These are phyloP conservation scores for Rubia yunnanensis DNA, from an alignment of 257 asterid genomes.

Conservation along the genomic window DNA sequence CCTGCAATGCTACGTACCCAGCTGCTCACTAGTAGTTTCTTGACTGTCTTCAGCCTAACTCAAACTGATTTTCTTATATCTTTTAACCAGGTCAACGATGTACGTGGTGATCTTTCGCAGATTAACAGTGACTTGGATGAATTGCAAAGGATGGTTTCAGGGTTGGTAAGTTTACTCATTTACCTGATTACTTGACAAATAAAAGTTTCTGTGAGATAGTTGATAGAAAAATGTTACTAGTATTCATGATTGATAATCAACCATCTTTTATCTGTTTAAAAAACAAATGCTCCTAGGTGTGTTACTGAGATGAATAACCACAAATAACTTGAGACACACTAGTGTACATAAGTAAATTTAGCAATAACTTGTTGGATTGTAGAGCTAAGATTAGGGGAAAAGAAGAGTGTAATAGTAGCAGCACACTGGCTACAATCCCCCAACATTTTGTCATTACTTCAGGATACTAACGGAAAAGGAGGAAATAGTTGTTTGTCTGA, in stretches of 20 bases:
- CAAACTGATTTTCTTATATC: background rate
- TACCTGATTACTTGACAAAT: background rate
- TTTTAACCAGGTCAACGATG: constrained; percentile 52
- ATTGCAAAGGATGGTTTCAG: constrained; percentile 52
- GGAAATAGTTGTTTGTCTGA: background rate
- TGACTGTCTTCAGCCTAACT: background rate
- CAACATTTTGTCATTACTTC: background rate
- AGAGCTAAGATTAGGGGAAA: background rate
- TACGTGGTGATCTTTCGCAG: constrained; percentile 52
- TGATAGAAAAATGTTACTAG: background rate
- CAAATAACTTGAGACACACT: background rate
- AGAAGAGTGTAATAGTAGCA: background rate
- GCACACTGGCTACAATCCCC: background rate
- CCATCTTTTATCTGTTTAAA: background rate
- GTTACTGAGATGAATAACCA: too few species aligned
- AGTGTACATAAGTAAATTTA: too few species aligned
- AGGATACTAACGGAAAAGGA: background rate
- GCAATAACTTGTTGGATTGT: background rate
- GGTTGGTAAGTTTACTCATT: constrained; percentile 43
- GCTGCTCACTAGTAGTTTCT: background rate
- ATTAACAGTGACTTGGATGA: constrained; percentile 48
- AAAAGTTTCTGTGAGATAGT: background rate
- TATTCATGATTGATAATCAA: background rate
- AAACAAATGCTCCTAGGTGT: background rate
- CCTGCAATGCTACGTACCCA: background rate